phyloP scores from a whole-genome alignment of 192 early-diverging fungal genomes.

The Haplosporangium gracile region DNA sequence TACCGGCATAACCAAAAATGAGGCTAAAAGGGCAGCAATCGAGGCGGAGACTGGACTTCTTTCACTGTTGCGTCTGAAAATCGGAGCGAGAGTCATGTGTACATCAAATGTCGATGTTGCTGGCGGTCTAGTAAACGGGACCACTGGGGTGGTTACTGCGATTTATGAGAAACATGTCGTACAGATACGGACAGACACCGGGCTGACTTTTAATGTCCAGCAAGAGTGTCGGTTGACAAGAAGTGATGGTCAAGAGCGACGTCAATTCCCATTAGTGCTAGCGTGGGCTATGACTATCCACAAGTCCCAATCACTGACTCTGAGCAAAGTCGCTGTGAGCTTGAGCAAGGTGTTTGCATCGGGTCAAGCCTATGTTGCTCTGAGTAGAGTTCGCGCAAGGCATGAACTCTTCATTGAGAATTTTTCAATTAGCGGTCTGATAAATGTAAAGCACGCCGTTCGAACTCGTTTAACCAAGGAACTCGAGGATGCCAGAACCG shows the following conservation, averaged over 20 bases:
- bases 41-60: conserved; percentile 15
- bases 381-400: conserved; percentile 16
- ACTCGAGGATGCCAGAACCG: conserved; percentile 12
- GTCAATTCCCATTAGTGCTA: conserved; percentile 21
- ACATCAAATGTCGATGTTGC: conserved; percentile 21
- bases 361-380: conserved; percentile 25
- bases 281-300: conserved; percentile 26
- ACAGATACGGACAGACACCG: conserved; percentile 8
- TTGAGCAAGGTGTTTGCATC: conserved; percentile 3
- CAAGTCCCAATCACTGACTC: conserved; percentile 11
- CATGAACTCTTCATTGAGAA: conserved; percentile 7
- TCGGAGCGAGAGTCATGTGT: conserved; percentile 24
- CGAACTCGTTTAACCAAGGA: conserved; percentile 13
- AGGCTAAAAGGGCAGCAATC: neutral
- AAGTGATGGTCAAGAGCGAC: conserved; percentile 6
- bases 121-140: conserved; percentile 19
- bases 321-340: conserved; percentile 6
- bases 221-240: conserved; percentile 9
- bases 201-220: conserved; percentile 6
- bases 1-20: neutral
- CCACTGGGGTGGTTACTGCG: neutral
- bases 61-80: neutral
- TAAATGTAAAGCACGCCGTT: neutral
- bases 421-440: conserved; percentile 6
- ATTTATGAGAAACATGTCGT: neutral